These are phyloP conservation scores for Sisymbrium altissimum DNA, from an alignment of 345 rosid species.

Conservation along the genomic window DNA sequence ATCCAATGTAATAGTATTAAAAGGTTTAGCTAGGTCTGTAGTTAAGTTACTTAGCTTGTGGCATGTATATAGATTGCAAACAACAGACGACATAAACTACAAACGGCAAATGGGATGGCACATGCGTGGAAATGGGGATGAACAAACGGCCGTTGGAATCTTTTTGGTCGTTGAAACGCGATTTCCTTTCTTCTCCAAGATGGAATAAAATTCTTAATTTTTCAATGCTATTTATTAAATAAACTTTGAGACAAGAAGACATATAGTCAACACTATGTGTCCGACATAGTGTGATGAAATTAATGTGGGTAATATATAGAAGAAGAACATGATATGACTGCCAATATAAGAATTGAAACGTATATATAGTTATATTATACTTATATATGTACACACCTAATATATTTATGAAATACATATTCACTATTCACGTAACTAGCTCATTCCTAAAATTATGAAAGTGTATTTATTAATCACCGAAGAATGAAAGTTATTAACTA, in stretches of 20 bases:
- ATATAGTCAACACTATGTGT: slow-evolving; percentile 17
- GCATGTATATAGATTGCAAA: background rate
- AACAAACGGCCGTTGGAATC: slow-evolving; percentile 31
- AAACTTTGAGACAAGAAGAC: slow-evolving; percentile 6
- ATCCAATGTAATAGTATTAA: background rate
- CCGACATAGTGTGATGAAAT: slow-evolving; percentile 18
- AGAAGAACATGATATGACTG: background rate
- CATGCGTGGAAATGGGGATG: slow-evolving; percentile 24
- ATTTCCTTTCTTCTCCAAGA: background rate
- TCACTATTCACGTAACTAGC: background rate
- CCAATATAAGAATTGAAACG: background rate
- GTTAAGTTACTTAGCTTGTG: background rate
- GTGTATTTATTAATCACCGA: background rate
- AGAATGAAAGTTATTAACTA: background rate
- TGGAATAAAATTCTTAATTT: background rate
- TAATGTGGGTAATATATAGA: slow-evolving; percentile 3
- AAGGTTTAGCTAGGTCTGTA: background rate
- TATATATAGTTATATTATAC: background rate
- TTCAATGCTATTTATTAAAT: background rate
- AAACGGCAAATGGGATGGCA: slow-evolving; percentile 22
- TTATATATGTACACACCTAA: background rate
- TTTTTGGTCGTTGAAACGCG: slow-evolving; percentile 24
- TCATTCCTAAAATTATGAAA: background rate
- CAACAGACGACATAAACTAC: slow-evolving; percentile 10
- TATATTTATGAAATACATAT: background rate